phyloP scores from a whole-genome alignment of 768 basidiomycete species.

The Trametes cinnabarina region DNA sequence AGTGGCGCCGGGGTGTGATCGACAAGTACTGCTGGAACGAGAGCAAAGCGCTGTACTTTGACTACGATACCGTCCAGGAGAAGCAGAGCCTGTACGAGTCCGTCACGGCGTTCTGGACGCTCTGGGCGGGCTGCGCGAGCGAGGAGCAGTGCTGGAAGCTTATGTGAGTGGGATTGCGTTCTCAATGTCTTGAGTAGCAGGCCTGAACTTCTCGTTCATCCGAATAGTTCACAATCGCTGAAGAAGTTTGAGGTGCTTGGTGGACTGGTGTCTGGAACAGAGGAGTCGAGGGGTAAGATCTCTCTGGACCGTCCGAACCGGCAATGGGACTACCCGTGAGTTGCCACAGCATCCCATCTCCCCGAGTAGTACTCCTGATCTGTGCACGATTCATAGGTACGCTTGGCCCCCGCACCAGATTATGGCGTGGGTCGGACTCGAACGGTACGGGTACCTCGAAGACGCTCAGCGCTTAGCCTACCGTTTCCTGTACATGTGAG shows the following conservation, averaged over 20 bases:
- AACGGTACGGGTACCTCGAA: conserved; percentile 92
- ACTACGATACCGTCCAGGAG: conserved; percentile 91
- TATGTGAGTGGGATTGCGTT: conserved; percentile 58
- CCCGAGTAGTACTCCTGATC: conserved; percentile 12
- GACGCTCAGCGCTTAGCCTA: conserved; percentile 93
- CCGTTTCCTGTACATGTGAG: conserved; percentile 95
- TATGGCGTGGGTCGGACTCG: conserved; percentile 96
- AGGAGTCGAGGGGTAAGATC: conserved; percentile 93
- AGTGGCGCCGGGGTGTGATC: conserved; percentile 78
- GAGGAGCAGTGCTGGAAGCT: conserved; percentile 93
- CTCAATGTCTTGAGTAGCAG: conserved; percentile 5
- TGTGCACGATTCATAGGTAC: conserved; percentile 42
- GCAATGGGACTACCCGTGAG: conserved; percentile 97
- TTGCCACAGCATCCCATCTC: conserved; percentile 23
- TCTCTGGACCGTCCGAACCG: conserved; percentile 95
- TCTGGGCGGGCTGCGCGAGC: conserved; percentile 97
- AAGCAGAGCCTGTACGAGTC: conserved; percentile 94
- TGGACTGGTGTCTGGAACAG: conserved; percentile 93
- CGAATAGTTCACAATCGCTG: conserved; percentile 70
- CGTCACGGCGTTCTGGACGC: conserved; percentile 93
- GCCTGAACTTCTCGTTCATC: not conserved
- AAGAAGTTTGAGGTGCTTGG: conserved; percentile 96
- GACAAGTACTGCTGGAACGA: conserved; percentile 98
- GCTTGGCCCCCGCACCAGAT: conserved; percentile 98
- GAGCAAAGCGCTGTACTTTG: conserved; percentile 89